These are phyloP conservation scores for Cryptococcus neoformans DNA, from an alignment of 1,284 basidiomycete genomes.

Conservation along the genomic window DNA sequence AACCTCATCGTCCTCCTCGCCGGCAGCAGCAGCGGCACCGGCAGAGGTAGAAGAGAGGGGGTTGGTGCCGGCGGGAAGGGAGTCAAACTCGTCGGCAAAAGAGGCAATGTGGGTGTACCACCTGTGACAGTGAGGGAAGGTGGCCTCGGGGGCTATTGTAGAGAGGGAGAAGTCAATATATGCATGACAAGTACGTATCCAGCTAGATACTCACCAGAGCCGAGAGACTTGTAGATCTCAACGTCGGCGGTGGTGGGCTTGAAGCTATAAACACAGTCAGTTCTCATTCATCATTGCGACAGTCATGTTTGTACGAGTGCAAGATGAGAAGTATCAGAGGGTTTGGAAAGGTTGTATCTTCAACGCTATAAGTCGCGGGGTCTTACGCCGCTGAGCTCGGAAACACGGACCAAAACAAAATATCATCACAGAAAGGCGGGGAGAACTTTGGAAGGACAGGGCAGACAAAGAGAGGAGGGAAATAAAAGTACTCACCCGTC, in stretches of 20 bases:
- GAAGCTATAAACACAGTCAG: conserved; percentile 60
- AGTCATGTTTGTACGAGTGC: not conserved
- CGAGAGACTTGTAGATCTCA: conserved; percentile 74
- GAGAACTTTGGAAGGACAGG: conserved; percentile 8
- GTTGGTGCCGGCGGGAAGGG: conserved; percentile 78
- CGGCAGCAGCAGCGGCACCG: conserved; percentile 54
- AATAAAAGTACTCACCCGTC: conserved; percentile 69
- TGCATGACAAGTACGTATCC: not conserved
- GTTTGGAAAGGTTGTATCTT: conserved; percentile 62
- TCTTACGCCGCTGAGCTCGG: conserved; percentile 92
- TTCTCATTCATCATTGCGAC: conserved; percentile 17
- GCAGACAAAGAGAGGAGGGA: not conserved
- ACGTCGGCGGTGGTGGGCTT: conserved; percentile 96
- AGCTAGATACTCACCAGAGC: conserved; percentile 21
- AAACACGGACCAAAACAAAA: conserved; percentile 97
- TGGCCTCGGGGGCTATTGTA: conserved; percentile 61
- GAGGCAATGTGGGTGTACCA: conserved; percentile 96
- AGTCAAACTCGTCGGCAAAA: conserved; percentile 70
- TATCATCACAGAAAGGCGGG: conserved; percentile 61
- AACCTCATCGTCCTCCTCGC: conserved; percentile 86
- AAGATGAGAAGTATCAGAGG: conserved; percentile 60
- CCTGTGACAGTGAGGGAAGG: conserved; percentile 75
- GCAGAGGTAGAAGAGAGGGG: conserved; percentile 56
- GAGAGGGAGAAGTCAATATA: not conserved
- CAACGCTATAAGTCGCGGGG: conserved; percentile 68